Conservation (phyloP, 75 land plant species). For the Picea sitchensis region DNA sequence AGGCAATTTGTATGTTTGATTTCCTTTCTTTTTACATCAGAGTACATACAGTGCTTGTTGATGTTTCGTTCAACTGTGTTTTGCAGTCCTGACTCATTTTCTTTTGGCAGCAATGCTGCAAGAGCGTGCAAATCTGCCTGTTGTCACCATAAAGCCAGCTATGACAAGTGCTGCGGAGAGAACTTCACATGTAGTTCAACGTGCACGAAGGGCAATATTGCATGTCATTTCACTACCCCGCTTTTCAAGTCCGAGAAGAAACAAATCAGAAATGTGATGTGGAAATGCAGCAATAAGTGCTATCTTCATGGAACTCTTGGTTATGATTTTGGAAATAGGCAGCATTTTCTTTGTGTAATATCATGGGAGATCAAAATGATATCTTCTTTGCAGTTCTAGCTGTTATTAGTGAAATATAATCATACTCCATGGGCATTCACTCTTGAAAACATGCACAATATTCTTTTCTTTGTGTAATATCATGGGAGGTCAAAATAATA, state of each 20-base stretch:
- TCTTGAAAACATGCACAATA: not conserved
- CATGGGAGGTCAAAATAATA: too few species aligned
- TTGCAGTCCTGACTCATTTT: not conserved
- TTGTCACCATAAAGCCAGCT: slow-evolving; percentile 61
- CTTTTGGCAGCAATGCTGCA: slow-evolving; percentile 67
- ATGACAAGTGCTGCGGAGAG: slow-evolving; percentile 75
- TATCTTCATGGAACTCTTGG: not conserved
- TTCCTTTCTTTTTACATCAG: not conserved
- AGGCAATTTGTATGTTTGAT: slow-evolving; percentile 51
- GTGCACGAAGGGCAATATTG: slow-evolving; percentile 51
- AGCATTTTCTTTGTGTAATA: not conserved
- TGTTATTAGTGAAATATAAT: not conserved
- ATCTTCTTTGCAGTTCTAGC: too few species aligned
- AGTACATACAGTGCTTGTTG: not conserved
- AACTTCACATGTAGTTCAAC: slow-evolving; percentile 61
- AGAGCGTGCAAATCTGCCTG: slow-evolving; percentile 72
- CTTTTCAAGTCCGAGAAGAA: not conserved
- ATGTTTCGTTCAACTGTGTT: not conserved
- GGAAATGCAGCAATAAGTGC: not conserved
- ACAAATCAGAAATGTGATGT: not conserved
- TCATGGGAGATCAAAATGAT: too few species aligned
- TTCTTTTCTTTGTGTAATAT: not conserved
- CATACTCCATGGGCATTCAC: not conserved
- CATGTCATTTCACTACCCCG: slow-evolving; percentile 31
- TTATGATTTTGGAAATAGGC: not conserved